Evolutionary conservation across 805 yeast species (phyloP).

Genomic region (Vanderwaltozyma tropicalis): DNA sequence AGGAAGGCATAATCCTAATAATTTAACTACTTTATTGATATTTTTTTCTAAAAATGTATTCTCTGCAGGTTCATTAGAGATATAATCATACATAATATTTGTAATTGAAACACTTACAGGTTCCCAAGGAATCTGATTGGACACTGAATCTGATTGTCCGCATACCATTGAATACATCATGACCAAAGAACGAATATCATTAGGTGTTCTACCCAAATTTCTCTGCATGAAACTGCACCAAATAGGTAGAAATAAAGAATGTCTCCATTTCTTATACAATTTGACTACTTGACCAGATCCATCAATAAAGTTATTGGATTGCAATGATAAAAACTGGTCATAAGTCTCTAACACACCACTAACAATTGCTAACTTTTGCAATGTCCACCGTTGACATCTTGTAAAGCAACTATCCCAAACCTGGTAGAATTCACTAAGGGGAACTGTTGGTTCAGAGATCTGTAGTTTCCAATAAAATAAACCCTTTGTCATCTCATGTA

Average conservation of each 20-base stretch:
- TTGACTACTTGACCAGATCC: conserved; percentile 10
- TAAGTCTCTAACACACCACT: conserved; percentile 18
- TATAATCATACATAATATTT: not conserved
- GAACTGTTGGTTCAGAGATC: conserved; percentile 24
- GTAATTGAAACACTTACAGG: conserved; percentile 8
- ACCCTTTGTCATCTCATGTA: conserved; percentile 13
- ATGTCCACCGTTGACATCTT: conserved; percentile 14
- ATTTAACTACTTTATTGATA: conserved; percentile 15
- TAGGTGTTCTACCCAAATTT: not conserved
- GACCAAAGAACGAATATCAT: no score
- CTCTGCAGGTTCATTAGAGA: not conserved
- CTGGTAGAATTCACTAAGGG: conserved; percentile 14
- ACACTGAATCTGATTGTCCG: not conserved
- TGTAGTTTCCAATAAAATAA: conserved; percentile 23
- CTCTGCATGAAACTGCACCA: conserved; percentile 5
- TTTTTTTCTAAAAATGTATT: conserved; percentile 3
- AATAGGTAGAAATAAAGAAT: conserved; percentile 14
- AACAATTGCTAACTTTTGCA: conserved; percentile 14
- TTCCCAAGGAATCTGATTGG: conserved; percentile 8
- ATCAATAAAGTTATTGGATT: conserved; percentile 15
- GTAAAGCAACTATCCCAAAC: conserved; percentile 15
- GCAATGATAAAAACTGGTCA: conserved; percentile 10
- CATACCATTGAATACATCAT: not conserved
- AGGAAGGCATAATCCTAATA: conserved; percentile 11
- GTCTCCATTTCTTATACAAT: conserved; percentile 15